phyloP scores from a whole-genome alignment of 305 asterid species.

The Fraxinus sp. region DNA sequence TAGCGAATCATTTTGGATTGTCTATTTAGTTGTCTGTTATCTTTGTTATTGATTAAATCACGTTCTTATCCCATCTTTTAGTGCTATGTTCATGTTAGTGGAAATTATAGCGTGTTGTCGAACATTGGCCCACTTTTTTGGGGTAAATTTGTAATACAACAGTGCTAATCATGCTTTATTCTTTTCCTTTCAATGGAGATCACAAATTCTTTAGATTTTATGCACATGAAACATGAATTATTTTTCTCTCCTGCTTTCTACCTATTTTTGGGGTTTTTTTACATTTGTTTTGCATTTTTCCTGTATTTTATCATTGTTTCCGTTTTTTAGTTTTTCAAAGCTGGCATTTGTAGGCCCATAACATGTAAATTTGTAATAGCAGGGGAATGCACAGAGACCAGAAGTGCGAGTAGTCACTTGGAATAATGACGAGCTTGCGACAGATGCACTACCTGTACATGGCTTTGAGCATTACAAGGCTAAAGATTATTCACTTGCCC shows the following conservation, averaged over 20 bases:
- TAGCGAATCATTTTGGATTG: slow-evolving; percentile 11
- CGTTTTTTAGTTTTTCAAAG: background rate
- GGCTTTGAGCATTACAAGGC: slow-evolving; percentile 98
- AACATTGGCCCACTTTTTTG: slow-evolving; percentile 2
- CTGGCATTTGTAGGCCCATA: slow-evolving; percentile 9
- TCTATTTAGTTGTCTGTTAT: slow-evolving; percentile 6
- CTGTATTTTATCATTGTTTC: background rate
- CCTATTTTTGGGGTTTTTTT: background rate
- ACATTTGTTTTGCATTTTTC: background rate
- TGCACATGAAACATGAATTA: background rate
- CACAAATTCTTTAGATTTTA: background rate
- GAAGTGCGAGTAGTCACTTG: slow-evolving; percentile 94
- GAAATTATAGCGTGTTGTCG: background rate
- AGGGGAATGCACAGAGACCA: slow-evolving; percentile 99
- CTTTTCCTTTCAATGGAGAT: background rate
- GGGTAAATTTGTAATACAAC: background rate
- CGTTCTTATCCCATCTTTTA: background rate
- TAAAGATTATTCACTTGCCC: slow-evolving; percentile 93
- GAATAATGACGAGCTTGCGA: slow-evolving; percentile 90
- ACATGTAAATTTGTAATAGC: slow-evolving; percentile 24
- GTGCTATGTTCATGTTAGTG: background rate
- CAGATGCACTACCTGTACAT: slow-evolving; percentile 93
- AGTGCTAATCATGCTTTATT: slow-evolving; percentile 6
- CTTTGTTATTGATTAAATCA: background rate
- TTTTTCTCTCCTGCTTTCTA: slow-evolving; percentile 5